Conservation (phyloP, 345 rosid species). For the Salix caprea region DNA sequence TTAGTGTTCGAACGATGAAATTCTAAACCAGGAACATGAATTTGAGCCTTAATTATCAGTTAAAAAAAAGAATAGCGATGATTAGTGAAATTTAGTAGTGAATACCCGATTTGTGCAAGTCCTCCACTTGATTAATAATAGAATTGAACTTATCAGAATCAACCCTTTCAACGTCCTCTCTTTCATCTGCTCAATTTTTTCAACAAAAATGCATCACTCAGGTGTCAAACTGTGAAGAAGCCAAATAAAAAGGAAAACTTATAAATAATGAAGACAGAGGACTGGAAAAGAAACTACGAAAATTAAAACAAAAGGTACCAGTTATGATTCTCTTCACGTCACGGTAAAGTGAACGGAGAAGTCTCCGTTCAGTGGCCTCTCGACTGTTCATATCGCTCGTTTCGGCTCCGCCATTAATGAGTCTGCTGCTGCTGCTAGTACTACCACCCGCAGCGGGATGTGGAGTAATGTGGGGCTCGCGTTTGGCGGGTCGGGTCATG, state of each 20-base stretch:
- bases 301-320: slow-evolving; percentile 13
- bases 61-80: background rate
- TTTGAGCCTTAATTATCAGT: background rate
- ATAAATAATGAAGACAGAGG: background rate
- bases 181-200: slow-evolving; percentile 19
- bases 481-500: slow-evolving; percentile 9
- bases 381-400: background rate
- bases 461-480: background rate
- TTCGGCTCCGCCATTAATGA: background rate
- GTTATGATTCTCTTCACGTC: slow-evolving; percentile 29
- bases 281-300: background rate
- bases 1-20: too few relatives aligned
- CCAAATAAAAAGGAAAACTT: background rate
- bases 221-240: background rate
- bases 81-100: background rate
- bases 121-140: slow-evolving; percentile 30
- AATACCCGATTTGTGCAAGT: slow-evolving; percentile 39
- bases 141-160: slow-evolving; percentile 31
- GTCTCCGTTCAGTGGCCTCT: slow-evolving; percentile 1
- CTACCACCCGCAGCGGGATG: background rate
- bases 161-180: slow-evolving; percentile 25
- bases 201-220: background rate
- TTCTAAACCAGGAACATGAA: background rate
- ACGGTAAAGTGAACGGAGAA: slow-evolving; percentile 33
- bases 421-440: background rate